Evolutionary conservation across 2,329 filamentous ascomycete species (phyloP), one percentile per base, ranked within the genome.

Genomic region (Clonostachys rosea): DNA sequence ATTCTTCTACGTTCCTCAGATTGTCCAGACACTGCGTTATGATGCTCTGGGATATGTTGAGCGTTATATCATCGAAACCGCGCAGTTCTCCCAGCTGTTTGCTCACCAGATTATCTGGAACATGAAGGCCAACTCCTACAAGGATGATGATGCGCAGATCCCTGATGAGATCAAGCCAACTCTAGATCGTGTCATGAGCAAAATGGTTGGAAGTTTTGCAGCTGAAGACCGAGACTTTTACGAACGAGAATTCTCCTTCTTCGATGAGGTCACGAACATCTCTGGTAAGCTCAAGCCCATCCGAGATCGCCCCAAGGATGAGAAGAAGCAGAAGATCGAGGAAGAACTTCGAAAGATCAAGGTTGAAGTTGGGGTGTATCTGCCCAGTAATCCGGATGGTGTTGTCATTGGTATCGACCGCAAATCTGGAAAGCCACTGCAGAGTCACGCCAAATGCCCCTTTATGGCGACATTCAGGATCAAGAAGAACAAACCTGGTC

Each of bases 31-130:
- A 40, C 78, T 99, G 40, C 86, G 94, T 46, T 96, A 97, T 58
- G 94, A 99, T 73, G 81, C 79, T 12, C 75, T 99, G 20, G 94
- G 94, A 47, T 99, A 99, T 61, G 91, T 96, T 3, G 91, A 96
- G 66, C 82, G 92, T 41, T 99, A 96, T 61, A 97, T 99, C 47
- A 77, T 97, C 14, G 94, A 99, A 69, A 96, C 95, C 1, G 94
- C 91, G 2, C 92, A 95, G 58, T 91, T 96, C 60, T 97, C 94
- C n/a, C 94, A 97, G 65, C 73, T 97, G 9, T 99, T 99, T 66
- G 92, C 95, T 3, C 95, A 99, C 65, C 94, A 99, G 60, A 97
- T 99, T 55, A 99, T 99, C 62, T 99, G 95, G 94, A 99, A 99
- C 64, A 99, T 99, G 87, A 99, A 97, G 65, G 94, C 94, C 34